Conservation (phyloP, 164 flowering plant species). For the Tinospora cordifolia region DNA sequence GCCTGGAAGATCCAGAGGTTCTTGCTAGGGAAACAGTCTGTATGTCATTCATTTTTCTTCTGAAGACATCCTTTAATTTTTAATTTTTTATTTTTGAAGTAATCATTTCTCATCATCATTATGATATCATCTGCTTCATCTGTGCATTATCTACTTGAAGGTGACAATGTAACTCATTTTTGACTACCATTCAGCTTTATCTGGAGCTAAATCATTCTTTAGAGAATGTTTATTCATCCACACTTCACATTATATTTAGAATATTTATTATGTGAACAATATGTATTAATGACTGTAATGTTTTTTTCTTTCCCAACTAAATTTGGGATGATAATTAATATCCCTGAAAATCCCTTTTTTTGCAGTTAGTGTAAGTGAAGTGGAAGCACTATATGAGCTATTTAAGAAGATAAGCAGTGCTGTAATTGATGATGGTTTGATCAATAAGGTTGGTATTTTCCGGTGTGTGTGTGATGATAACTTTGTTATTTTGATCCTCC, state of each 20-base stretch:
- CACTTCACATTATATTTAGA: too few species aligned
- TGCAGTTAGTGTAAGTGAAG: conserved; percentile 70
- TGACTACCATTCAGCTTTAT: neutral
- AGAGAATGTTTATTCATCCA: too few species aligned
- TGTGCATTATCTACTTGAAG: neutral
- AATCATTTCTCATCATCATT: neutral
- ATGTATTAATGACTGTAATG: neutral
- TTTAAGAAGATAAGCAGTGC: conserved; percentile 64
- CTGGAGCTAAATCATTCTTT: neutral
- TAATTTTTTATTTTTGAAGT: neutral
- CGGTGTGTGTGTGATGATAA: neutral
- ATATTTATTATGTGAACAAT: too few species aligned
- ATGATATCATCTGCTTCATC: neutral
- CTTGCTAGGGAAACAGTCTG: conserved; percentile 71
- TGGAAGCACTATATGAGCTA: conserved; percentile 56
- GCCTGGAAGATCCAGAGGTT: conserved; percentile 56
- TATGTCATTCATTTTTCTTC: conserved; percentile 24
- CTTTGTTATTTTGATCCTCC: neutral
- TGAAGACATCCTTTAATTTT: neutral
- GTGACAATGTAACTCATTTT: neutral
- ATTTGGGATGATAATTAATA: neutral
- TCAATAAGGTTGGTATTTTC: conserved; percentile 42
- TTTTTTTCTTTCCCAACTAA: neutral
- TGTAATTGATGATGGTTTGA: conserved; percentile 58
- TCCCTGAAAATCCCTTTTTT: conserved; percentile 4